Evolutionary conservation across 208 protist species (phyloP), one percentile per base, ranked within the genome.

Genomic region (Leptomonas seymouri): DNA sequence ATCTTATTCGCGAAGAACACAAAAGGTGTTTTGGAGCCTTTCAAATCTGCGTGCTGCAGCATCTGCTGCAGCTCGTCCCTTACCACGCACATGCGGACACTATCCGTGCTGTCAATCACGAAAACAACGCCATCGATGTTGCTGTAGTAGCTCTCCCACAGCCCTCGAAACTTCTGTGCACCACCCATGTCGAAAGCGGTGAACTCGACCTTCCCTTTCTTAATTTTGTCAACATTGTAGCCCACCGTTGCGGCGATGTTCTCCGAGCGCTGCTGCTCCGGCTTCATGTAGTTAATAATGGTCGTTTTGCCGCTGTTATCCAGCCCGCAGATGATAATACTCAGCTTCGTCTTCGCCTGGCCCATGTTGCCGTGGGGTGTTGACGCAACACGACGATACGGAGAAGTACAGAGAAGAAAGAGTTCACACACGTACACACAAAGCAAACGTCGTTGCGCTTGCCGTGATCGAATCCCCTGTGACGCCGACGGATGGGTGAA

Each of bases 121-220:
- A 98, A 98, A 36, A 99, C 94, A 3, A 99, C 67, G 1, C 91
- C 96, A 21, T 97, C 56, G 18, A 95, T 97, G 78, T 97, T 98
- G 46, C 94, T 85, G 84, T 98, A 99, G 81, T 99, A 99, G 68
- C 97, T 97, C 58, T 97, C 87, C 98, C 98, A 99, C 51, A 99
- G 79, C 5, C 85, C 80, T 14, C 97, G 82, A 59, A 99, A 98
- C 76, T 98, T 99, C 84, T 99, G 98, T 54, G 99, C 96, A n/a
- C 98, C 98, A 48, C 91, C 90, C 78, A 99, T 98, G 86, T 99
- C 98, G 86, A 98, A 99, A 20, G 99, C 97, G n/a, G 95, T 99
- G 72, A 99, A 99, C 48, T 86, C 93, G 9, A 78, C 78, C 30
- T 97, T 97, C 54, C 98, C 98, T 65, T 96, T 98, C 44, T 93